These are phyloP conservation scores for Pichia inconspicua DNA, from an alignment of 1,139 yeast species.

Conservation along the genomic window DNA sequence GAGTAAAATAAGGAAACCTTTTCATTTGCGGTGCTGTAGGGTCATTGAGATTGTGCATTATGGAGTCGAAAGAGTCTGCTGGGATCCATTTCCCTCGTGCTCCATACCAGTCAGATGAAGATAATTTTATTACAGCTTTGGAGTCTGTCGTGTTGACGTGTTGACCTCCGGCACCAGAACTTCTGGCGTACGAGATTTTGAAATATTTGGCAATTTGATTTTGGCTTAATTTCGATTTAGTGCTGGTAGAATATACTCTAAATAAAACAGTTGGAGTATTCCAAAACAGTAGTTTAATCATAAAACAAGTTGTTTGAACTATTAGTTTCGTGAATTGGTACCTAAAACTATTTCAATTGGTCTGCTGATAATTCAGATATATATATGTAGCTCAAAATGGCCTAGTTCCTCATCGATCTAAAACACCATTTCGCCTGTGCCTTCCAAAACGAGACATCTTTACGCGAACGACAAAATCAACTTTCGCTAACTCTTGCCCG, in stretches of 20 bases:
- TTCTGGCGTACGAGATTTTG: constrained; percentile 50
- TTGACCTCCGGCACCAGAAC: constrained; percentile 95
- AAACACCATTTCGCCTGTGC: not conserved
- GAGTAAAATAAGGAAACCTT: constrained; percentile 23
- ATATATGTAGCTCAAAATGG: too few relatives aligned
- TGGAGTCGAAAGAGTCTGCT: constrained; percentile 37
- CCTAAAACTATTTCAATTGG: too few relatives aligned
- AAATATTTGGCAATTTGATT: constrained; percentile 16
- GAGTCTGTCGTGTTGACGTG: constrained; percentile 81
- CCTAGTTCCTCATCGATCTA: too few relatives aligned
- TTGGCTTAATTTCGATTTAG: not conserved
- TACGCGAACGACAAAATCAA: not conserved
- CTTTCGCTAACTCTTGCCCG: not conserved
- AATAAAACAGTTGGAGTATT: not conserved
- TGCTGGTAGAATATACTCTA: not conserved
- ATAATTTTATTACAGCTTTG: constrained; percentile 62
- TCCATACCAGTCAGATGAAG: constrained; percentile 39
- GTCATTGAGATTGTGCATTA: constrained; percentile 26
- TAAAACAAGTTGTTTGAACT: not conserved
- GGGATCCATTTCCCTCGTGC: constrained; percentile 58
- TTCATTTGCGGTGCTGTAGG: constrained; percentile 13
- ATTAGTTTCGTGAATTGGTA: too few relatives aligned
- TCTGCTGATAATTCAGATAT: too few relatives aligned
- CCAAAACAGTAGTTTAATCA: not conserved
- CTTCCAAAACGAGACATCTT: not conserved